phyloP scores from a whole-genome alignment of 2,329 filamentous ascomycete species.

The Venturia aucupariae region DNA sequence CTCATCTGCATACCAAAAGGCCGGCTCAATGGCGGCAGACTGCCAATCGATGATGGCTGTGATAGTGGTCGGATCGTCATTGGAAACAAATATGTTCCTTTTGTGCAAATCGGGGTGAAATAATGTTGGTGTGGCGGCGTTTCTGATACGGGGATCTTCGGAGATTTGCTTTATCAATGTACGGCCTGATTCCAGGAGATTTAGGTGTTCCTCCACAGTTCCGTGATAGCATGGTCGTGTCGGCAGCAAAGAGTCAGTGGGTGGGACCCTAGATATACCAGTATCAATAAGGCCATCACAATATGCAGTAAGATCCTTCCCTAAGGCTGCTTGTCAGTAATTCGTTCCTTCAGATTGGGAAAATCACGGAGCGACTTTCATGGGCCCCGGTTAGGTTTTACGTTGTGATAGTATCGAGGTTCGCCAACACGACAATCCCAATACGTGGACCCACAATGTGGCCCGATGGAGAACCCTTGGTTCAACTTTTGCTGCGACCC shows the following conservation, averaged over 20 bases:
- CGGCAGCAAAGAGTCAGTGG: slow-evolving; percentile 16
- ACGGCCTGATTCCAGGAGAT: slow-evolving; percentile 25
- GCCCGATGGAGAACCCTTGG: slow-evolving; percentile 24
- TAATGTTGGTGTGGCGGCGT: slow-evolving; percentile 21
- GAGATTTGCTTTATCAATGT: slow-evolving; percentile 24
- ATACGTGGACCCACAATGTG: slow-evolving; percentile 24
- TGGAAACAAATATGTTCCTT: slow-evolving; percentile 35
- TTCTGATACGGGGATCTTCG: slow-evolving; percentile 21
- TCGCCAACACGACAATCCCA: slow-evolving; percentile 25
- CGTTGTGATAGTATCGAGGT: slow-evolving; percentile 26
- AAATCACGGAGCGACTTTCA: slow-evolving; percentile 24
- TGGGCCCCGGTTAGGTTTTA: slow-evolving; percentile 29
- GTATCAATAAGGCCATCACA: slow-evolving; percentile 31
- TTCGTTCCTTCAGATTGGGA: no score
- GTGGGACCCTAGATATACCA: slow-evolving; percentile 29
- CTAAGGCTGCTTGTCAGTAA: slow-evolving; percentile 20
- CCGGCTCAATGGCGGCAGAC: slow-evolving; percentile 31
- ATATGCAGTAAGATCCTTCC: slow-evolving; percentile 27
- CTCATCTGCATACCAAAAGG: slow-evolving; percentile 20
- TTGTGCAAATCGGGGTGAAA: slow-evolving; percentile 34
- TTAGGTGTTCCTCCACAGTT: slow-evolving; percentile 25
- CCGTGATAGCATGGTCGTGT: slow-evolving; percentile 28
- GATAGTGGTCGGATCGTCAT: slow-evolving; percentile 29
- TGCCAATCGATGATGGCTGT: slow-evolving; percentile 37
- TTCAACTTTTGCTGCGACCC: slow-evolving; percentile 16